These are phyloP conservation scores for Chaetomidium leptoderma DNA, from an alignment of 495 filamentous ascomycete species.

Conservation along the genomic window DNA sequence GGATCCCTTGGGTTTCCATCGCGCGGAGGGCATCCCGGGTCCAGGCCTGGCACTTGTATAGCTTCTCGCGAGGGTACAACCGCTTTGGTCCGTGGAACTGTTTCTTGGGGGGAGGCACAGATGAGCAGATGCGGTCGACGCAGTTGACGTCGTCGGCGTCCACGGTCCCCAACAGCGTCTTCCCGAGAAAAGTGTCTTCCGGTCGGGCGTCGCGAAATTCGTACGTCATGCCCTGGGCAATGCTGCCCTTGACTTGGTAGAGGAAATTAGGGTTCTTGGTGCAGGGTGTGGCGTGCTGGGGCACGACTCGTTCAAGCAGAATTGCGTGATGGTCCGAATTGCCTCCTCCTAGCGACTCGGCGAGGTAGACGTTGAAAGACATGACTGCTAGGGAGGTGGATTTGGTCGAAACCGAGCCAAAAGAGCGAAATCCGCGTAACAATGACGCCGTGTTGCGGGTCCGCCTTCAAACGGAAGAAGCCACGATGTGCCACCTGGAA, in stretches of 20 bases:
- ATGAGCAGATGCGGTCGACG: background rate
- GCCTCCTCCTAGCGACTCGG: conserved; percentile 2
- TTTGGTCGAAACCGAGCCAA: no score
- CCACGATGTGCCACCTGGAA: background rate
- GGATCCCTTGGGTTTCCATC: background rate
- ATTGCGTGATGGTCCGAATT: background rate
- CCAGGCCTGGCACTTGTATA: conserved; percentile 1
- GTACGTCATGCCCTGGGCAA: conserved; percentile 2
- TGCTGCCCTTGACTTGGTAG: background rate
- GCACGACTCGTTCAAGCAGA: background rate
- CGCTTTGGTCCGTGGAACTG: background rate
- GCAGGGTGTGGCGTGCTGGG: background rate
- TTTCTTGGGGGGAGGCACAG: background rate
- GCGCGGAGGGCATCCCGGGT: background rate
- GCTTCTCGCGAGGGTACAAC: background rate
- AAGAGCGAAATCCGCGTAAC: no score
- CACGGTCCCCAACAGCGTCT: background rate
- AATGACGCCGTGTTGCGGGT: no score
- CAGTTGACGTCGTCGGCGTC: background rate
- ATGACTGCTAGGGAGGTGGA: background rate
- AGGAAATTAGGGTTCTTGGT: background rate
- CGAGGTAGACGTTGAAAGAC: background rate
- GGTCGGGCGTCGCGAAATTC: background rate
- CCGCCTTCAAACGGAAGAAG: background rate
- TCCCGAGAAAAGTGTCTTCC: background rate